These are phyloP conservation scores for Penicillium sp. DNA, from an alignment of 2,329 filamentous ascomycete genomes.

Conservation along the genomic window DNA sequence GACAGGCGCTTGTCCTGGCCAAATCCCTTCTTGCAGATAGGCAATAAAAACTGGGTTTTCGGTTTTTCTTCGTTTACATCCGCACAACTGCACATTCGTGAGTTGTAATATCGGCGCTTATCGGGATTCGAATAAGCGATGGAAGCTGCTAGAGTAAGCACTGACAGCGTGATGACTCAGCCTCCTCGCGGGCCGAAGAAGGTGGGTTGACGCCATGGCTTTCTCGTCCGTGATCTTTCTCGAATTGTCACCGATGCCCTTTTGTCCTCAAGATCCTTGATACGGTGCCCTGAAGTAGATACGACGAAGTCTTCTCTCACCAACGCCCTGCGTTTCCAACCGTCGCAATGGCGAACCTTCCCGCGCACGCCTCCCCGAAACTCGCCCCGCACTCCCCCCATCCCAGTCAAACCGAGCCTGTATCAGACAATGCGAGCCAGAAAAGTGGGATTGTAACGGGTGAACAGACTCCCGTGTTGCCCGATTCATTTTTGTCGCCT, in stretches of 20 bases:
- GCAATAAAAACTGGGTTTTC: background rate
- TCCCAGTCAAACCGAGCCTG: conserved; percentile 11
- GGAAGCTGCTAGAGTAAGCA: conserved; percentile 27
- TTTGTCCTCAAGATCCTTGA: conserved; percentile 12
- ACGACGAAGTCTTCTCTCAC: background rate
- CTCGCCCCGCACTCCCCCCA: conserved; percentile 40
- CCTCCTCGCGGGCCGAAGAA: conserved; percentile 20
- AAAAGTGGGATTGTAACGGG: conserved; percentile 21
- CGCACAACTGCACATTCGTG: background rate
- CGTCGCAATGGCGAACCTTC: conserved; percentile 50
- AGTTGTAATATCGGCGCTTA: conserved; percentile 1
- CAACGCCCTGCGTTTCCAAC: conserved; percentile 9
- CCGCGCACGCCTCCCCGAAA: conserved; percentile 52
- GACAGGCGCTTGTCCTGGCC: background rate
- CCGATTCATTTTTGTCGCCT: conserved; percentile 53
- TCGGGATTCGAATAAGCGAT: conserved; percentile 7
- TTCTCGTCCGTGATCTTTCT: conserved; percentile 4
- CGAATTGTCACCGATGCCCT: conserved; percentile 4
- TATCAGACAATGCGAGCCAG: conserved; percentile 19
- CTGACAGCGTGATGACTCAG: conserved; percentile 23
- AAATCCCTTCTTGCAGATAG: conserved; percentile 4
- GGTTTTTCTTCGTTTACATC: background rate
- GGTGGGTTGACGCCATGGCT: conserved; percentile 9
- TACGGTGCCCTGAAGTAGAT: conserved; percentile 2
- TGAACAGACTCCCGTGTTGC: conserved; percentile 45